A percentile compares a stretch with the other conserved stretches of the same genome.
These are phyloP conservation scores for Exsudoporus frostii DNA, from an alignment of 768 basidiomycete species.

Conservation along the genomic window DNA sequence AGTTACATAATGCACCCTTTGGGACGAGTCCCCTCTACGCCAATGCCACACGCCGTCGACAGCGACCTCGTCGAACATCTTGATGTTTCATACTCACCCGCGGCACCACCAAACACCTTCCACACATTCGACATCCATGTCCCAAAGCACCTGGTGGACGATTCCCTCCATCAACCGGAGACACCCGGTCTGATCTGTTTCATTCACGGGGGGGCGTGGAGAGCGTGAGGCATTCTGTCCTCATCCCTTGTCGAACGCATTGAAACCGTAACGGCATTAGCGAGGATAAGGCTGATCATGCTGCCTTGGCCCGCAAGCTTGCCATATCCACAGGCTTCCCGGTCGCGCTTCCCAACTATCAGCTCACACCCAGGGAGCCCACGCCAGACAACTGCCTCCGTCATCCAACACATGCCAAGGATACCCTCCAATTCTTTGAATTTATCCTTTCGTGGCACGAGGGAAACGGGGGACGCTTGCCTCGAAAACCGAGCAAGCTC, in stretches of 20 bases:
- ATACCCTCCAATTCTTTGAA: constrained; percentile 58
- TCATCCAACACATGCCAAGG: constrained; percentile 72
- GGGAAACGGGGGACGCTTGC: constrained; percentile 13
- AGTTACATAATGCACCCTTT: constrained; percentile 5
- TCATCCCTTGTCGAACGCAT: not conserved
- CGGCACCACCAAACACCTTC: constrained; percentile 25
- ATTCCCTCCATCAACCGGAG: not conserved
- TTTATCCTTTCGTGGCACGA: constrained; percentile 49
- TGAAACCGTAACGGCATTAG: constrained; percentile 35
- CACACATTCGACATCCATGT: constrained; percentile 58
- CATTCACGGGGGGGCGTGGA: constrained; percentile 85
- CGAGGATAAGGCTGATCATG: constrained; percentile 69
- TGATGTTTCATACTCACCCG: constrained; percentile 37
- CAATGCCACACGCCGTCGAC: no score
- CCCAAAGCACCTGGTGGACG: constrained; percentile 20
- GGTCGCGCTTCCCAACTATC: constrained; percentile 77
- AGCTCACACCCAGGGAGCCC: constrained; percentile 52
- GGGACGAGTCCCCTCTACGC: no score
- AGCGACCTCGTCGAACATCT: constrained; percentile 12
- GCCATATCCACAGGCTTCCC: constrained; percentile 47
- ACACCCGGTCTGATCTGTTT: constrained; percentile 59
- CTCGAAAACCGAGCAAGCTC: constrained; percentile 42
- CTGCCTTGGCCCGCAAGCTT: constrained; percentile 50
- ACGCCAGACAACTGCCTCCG: constrained; percentile 38
- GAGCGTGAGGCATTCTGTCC: constrained; percentile 47